Conservation (phyloP, 2,329 filamentous ascomycete species). For the Aspergillus tanneri region DNA sequence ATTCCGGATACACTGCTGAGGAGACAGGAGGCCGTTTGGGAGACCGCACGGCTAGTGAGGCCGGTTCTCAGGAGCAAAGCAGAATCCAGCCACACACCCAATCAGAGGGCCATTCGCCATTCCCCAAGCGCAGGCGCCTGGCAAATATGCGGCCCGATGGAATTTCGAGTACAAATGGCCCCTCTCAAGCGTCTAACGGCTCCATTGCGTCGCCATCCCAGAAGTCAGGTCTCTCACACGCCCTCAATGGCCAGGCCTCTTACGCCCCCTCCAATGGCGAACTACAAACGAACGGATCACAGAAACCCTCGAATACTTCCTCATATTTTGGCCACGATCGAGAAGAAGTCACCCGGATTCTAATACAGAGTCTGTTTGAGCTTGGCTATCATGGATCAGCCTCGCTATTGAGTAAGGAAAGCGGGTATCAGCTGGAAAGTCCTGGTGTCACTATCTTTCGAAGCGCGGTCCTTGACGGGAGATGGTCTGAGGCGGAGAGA, state of each 20-base stretch:
- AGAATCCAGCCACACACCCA: conserved; percentile 26
- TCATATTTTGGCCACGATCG: conserved; percentile 81
- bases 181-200: conserved; percentile 58
- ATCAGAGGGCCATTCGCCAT: conserved; percentile 35
- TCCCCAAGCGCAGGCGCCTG: conserved; percentile 60
- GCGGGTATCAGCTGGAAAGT: conserved; percentile 83
- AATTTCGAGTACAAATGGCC: conserved; percentile 56
- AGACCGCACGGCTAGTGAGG: conserved; percentile 28
- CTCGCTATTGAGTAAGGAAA: conserved; percentile 71
- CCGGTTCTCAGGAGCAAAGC: conserved; percentile 25
- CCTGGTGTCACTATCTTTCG: conserved; percentile 83
- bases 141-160: conserved; percentile 64
- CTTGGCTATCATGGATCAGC: conserved; percentile 83
- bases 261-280: conserved; percentile 39
- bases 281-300: conserved; percentile 41
- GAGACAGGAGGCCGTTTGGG: conserved; percentile 24
- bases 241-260: conserved; percentile 57
- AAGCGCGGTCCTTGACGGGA: conserved; percentile 72
- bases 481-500: conserved; percentile 82
- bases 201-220: conserved; percentile 46
- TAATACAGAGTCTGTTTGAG: conserved; percentile 88
- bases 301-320: conserved; percentile 32
- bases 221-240: conserved; percentile 49
- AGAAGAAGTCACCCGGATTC: conserved; percentile 86
- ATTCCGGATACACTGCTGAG: conserved; percentile 18